These are phyloP conservation scores for Acorus gramineus DNA, from an alignment of 106 monocot species.

Conservation along the genomic window DNA sequence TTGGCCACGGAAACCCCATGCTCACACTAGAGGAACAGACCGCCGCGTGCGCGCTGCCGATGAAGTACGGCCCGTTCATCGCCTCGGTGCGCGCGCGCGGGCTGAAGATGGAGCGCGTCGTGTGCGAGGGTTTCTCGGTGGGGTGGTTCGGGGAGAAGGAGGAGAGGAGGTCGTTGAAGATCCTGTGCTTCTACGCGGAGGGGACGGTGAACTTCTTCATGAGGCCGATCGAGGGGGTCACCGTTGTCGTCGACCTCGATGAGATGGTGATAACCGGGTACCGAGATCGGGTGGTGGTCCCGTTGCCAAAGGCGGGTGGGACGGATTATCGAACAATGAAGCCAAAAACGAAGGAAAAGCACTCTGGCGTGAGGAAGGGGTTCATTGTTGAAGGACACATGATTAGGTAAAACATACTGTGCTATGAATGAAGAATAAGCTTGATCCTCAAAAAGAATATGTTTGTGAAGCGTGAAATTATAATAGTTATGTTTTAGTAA, in stretches of 20 bases:
- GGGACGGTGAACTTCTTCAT: conserved; percentile 43
- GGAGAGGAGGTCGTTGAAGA: conserved; percentile 25
- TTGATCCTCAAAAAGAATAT: too few species aligned
- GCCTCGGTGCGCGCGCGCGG: conserved; percentile 41
- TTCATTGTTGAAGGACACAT: conserved; percentile 45
- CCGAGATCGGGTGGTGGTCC: conserved; percentile 25
- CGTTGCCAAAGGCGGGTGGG: conserved; percentile 39
- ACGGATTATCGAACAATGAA: conserved; percentile 39
- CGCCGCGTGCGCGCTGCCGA: conserved; percentile 23
- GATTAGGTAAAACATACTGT: conserved; percentile 62
- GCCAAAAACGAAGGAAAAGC: background rate
- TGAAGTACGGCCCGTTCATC: conserved; percentile 46
- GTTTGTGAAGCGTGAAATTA: too few species aligned
- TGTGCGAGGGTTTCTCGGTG: conserved; percentile 35
- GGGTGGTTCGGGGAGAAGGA: conserved; percentile 58
- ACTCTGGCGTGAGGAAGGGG: conserved; percentile 17
- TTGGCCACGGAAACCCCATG: conserved; percentile 38
- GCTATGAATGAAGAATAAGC: too few species aligned
- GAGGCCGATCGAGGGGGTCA: conserved; percentile 66
- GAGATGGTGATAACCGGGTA: conserved; percentile 39
- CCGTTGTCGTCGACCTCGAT: conserved; percentile 53
- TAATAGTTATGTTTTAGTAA: too few species aligned
- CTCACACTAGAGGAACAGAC: conserved; percentile 42
- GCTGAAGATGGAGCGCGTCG: conserved; percentile 22
- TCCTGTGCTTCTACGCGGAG: conserved; percentile 36